These are phyloP conservation scores for Licmophora abbreviata DNA, from an alignment of 108 stramenopile genomes.

Conservation along the genomic window DNA sequence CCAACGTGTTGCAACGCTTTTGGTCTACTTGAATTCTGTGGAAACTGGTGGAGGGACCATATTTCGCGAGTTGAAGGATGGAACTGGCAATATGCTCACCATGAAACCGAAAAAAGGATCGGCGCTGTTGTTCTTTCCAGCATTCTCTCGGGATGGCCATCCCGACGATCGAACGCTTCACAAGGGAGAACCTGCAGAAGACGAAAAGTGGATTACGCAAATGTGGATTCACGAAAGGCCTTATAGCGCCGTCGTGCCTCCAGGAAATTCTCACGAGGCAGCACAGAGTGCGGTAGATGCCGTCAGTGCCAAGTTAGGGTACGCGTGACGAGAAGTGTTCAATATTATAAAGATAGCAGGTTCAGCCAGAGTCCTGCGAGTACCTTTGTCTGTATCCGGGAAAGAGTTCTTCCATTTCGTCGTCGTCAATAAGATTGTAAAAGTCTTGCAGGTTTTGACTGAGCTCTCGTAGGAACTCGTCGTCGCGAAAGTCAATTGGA, in stretches of 20 bases:
- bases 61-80: slow-evolving; percentile 56
- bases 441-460: slow-evolving; percentile 53
- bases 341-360: too few species aligned
- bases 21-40: slow-evolving; percentile 18
- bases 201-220: slow-evolving; percentile 68
- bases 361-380: too few species aligned
- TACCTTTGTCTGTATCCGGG: too few species aligned
- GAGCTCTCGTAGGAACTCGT: slow-evolving; percentile 54
- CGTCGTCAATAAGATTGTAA: slow-evolving; percentile 28
- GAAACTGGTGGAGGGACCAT: slow-evolving; percentile 51
- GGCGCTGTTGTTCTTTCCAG: slow-evolving; percentile 63
- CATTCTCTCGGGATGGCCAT: slow-evolving; percentile 48
- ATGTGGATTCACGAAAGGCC: slow-evolving; percentile 61
- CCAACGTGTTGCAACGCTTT: slow-evolving; percentile 71
- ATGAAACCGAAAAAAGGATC: slow-evolving; percentile 48
- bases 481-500: slow-evolving; percentile 69
- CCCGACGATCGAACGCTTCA: slow-evolving; percentile 59
- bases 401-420: slow-evolving; percentile 27
- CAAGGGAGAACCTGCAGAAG: slow-evolving; percentile 52
- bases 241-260: slow-evolving; percentile 46
- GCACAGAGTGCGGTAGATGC: slow-evolving; percentile 27
- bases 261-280: slow-evolving; percentile 45
- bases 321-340: not conserved
- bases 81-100: slow-evolving; percentile 20
- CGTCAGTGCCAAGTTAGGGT: slow-evolving; percentile 11